These are phyloP conservation scores for Phylloporus sp. DNA, from an alignment of 768 basidiomycete species.

Conservation along the genomic window DNA sequence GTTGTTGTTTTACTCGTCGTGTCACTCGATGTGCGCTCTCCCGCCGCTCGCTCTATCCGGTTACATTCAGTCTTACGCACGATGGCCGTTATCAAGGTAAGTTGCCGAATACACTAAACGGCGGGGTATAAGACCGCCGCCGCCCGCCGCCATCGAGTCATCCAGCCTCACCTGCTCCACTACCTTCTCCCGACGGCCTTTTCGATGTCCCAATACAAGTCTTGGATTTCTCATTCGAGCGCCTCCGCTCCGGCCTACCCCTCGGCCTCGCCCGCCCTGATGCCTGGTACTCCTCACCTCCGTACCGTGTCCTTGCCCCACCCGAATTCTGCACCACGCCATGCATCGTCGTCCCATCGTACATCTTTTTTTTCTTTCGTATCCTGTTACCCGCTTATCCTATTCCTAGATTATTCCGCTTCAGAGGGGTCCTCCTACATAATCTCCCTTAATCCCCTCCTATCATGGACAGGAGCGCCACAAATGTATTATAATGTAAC, in stretches of 20 bases:
- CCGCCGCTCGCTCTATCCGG: constrained; percentile 21
- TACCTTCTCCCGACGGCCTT: constrained; percentile 2
- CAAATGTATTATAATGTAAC: constrained; percentile 24
- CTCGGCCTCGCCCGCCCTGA: constrained; percentile 16
- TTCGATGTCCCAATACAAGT: constrained; percentile 24
- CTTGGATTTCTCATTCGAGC: constrained; percentile 17
- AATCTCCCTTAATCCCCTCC: constrained; percentile 23
- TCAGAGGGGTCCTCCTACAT: constrained; percentile 13
- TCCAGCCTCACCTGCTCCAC: constrained; percentile 11
- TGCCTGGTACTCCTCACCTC: constrained; percentile 24
- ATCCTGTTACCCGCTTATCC: neutral
- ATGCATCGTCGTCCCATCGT: constrained; percentile 16
- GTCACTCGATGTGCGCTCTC: constrained; percentile 22
- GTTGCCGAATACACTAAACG: constrained; percentile 15
- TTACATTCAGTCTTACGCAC: constrained; percentile 14
- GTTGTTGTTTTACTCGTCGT: constrained; percentile 11
- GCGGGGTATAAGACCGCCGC: constrained; percentile 27
- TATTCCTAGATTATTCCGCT: constrained; percentile 10
- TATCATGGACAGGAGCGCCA: constrained; percentile 17
- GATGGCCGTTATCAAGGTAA: constrained; percentile 9
- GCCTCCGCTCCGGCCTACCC: constrained; percentile 10
- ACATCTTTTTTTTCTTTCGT: neutral
- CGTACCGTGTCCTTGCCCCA: constrained; percentile 29
- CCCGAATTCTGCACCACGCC: constrained; percentile 23
- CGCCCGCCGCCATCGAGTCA: constrained; percentile 15